phyloP scores from a whole-genome alignment of 768 basidiomycete species.

The Lactarius quietus region DNA sequence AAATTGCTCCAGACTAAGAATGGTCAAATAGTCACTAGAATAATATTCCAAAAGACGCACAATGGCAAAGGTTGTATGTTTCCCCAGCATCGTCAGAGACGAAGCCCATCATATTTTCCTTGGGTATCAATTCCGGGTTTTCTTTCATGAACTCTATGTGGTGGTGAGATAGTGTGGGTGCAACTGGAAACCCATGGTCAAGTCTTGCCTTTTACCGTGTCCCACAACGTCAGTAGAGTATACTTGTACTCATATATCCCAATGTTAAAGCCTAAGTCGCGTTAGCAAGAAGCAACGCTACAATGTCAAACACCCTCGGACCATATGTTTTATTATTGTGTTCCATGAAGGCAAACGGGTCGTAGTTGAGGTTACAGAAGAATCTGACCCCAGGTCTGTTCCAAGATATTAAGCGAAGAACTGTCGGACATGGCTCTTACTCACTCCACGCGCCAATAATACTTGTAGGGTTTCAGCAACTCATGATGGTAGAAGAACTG shows the following conservation, averaged over 20 bases:
- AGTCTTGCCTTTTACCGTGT: constrained; percentile 57
- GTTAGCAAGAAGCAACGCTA: not conserved
- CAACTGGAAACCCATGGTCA: not conserved
- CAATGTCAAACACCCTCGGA: constrained; percentile 25
- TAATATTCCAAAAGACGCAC: constrained; percentile 34
- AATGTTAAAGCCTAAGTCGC: constrained; percentile 63
- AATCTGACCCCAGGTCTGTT: constrained; percentile 69
- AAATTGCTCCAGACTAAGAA: constrained; percentile 86
- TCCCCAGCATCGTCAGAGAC: constrained; percentile 66
- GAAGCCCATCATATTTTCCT: constrained; percentile 69
- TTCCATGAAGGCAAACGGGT: constrained; percentile 76
- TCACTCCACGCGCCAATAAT: constrained; percentile 89
- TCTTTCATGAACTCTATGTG: constrained; percentile 60
- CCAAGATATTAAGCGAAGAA: not conserved
- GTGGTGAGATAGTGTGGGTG: not conserved
- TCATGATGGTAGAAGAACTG: constrained; percentile 84
- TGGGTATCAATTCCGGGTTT: constrained; percentile 57
- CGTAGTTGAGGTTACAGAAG: constrained; percentile 67
- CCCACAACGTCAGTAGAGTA: constrained; percentile 81
- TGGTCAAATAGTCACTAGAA: not conserved
- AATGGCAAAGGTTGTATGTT: constrained; percentile 75
- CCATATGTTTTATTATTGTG: constrained; percentile 81
- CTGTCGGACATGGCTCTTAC: constrained; percentile 29
- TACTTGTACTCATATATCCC: constrained; percentile 72
- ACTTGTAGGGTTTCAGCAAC: constrained; percentile 68